Percentiles rank a stretch among this genome's conserved stretches.
phyloP scores from a whole-genome alignment of 495 filamentous ascomycete species.

The Aspergillus avenaceus region DNA sequence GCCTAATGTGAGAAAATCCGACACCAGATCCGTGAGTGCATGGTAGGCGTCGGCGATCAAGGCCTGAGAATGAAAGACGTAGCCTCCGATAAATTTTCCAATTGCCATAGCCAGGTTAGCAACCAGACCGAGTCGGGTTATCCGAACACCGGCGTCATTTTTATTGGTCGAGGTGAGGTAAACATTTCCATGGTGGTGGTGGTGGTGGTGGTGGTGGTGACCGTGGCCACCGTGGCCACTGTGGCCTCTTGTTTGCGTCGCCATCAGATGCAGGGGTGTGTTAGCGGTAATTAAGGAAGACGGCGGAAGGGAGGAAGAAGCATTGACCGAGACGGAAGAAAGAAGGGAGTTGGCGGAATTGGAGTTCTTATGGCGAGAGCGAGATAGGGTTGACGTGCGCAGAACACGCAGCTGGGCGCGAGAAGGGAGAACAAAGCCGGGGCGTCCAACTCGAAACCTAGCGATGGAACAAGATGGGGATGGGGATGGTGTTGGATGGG shows the following conservation, averaged over 20 bases:
- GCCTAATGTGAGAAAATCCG: slow-evolving; percentile 86
- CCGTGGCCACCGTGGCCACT: slow-evolving; percentile 28
- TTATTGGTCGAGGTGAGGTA: slow-evolving; percentile 87
- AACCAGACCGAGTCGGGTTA: slow-evolving; percentile 86
- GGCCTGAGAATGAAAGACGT: slow-evolving; percentile 88
- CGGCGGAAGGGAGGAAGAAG: slow-evolving; percentile 13
- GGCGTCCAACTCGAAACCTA: slow-evolving; percentile 6
- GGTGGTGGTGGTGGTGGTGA: slow-evolving; percentile 47
- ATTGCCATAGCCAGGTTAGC: slow-evolving; percentile 94
- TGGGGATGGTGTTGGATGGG: slow-evolving; percentile 29
- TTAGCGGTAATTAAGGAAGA: slow-evolving; percentile 10
- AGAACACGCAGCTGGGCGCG: slow-evolving; percentile 26
- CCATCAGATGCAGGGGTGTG: slow-evolving; percentile 23
- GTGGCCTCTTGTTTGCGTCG: slow-evolving; percentile 37
- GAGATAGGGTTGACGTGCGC: slow-evolving; percentile 13
- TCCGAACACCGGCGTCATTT: slow-evolving; percentile 88
- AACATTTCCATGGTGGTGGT: slow-evolving; percentile 81
- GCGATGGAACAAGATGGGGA: slow-evolving; percentile 13
- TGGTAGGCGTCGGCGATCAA: slow-evolving; percentile 95
- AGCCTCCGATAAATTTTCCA: slow-evolving; percentile 86
- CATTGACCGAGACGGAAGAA: slow-evolving; percentile 17
- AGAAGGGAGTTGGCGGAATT: slow-evolving; percentile 5
- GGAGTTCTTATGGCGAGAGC: slow-evolving; percentile 5
- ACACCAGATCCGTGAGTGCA: slow-evolving; percentile 89
- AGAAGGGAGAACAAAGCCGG: slow-evolving; percentile 9